Percentiles rank a stretch among this genome's conserved stretches.
phyloP scores from a whole-genome alignment of 2,329 filamentous ascomycete species.

The Beauveria sp. region DNA sequence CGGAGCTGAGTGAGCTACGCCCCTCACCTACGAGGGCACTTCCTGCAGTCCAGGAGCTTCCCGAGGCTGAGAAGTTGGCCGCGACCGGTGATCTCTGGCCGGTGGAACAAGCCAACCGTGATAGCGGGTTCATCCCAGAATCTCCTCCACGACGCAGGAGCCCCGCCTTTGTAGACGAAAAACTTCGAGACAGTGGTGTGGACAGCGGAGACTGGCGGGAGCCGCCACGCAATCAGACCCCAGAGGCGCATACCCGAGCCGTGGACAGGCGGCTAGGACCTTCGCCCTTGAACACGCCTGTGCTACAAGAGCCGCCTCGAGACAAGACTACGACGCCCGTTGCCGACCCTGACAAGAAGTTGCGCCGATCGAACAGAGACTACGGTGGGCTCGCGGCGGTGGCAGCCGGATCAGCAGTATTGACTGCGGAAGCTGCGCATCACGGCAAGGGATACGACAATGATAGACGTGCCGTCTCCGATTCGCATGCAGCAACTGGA shows the following conservation, averaged over 20 bases:
- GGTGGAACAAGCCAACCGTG: slow-evolving; percentile 34
- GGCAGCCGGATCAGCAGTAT: slow-evolving; percentile 6
- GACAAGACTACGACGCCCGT: slow-evolving; percentile 26
- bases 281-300: slow-evolving; percentile 30
- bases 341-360: slow-evolving; percentile 36
- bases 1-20: slow-evolving; percentile 31
- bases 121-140: slow-evolving; percentile 41
- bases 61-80: slow-evolving; percentile 35
- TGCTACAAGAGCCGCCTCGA: slow-evolving; percentile 31
- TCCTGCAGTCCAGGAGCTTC: slow-evolving; percentile 44
- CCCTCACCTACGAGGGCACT: slow-evolving; percentile 38
- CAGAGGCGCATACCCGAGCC: slow-evolving; percentile 18
- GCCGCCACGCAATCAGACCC: slow-evolving; percentile 20
- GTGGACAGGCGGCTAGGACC: slow-evolving; percentile 21
- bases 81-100: slow-evolving; percentile 15
- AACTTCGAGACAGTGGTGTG: slow-evolving; percentile 48
- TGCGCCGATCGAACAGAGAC: slow-evolving; percentile 17
- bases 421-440: slow-evolving; percentile 6
- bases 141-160: slow-evolving; percentile 33
- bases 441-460: background rate
- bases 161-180: slow-evolving; percentile 25
- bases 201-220: slow-evolving; percentile 44
- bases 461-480: slow-evolving; percentile 28
- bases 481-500: slow-evolving; percentile 16
- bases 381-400: slow-evolving; percentile 21